Percentiles rank a stretch among this genome's conserved stretches.
These are phyloP conservation scores for Citrus sinensis DNA, from an alignment of 345 rosid genomes.

Conservation along the genomic window DVS_A1.0 CM039163.1:6703501-6704000, in stretches of 20 bases:
- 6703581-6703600: background rate
- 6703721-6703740: constrained; percentile 30
- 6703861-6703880: constrained; percentile 8
- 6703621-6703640: constrained; percentile 24
- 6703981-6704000: constrained; percentile 40
- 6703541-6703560: background rate
- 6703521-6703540: background rate
- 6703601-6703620: constrained; percentile 17
- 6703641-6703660: constrained; percentile 6
- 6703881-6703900: constrained; percentile 12
- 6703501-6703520: constrained; percentile 7
- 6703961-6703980: constrained; percentile 32
- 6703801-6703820: constrained; percentile 25
- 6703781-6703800: constrained; percentile 17
- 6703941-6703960: constrained; percentile 22
- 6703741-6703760: constrained; percentile 32
- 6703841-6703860: constrained; percentile 27
- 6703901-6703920: constrained; percentile 35
- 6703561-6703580: background rate
- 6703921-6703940: constrained; percentile 52
- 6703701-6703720: constrained; percentile 28
- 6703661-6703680: background rate
- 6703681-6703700: constrained; percentile 11
- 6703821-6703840: constrained; percentile 29
- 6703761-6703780: constrained; percentile 34